Conservation (phyloP, 73 alveolate genomes). For the Paramecium caudatum region DNA sequence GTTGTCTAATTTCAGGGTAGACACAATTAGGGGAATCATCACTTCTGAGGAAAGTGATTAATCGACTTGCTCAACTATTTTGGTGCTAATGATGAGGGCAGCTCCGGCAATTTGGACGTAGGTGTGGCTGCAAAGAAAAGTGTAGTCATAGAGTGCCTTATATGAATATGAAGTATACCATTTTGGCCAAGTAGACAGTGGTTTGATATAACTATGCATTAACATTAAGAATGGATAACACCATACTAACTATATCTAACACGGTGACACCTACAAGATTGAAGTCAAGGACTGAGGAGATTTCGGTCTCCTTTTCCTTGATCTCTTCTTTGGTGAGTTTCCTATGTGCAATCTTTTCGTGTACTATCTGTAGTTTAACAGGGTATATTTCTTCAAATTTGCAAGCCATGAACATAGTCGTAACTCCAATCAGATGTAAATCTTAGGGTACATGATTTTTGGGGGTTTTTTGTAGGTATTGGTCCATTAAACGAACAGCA, state of each 20-base stretch:
- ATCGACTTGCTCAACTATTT: constrained; percentile 68
- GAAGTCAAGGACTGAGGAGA: constrained; percentile 38
- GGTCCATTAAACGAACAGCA: constrained; percentile 91
- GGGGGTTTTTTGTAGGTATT: not conserved
- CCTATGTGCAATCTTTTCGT: constrained; percentile 74
- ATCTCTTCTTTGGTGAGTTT: constrained; percentile 70
- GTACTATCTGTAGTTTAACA: constrained; percentile 61
- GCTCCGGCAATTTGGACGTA: constrained; percentile 69
- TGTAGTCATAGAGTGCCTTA: constrained; percentile 65
- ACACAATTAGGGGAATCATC: constrained; percentile 52
- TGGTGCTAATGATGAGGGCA: constrained; percentile 18
- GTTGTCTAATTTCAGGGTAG: constrained; percentile 53
- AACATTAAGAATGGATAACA: constrained; percentile 56
- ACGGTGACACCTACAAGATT: constrained; percentile 61
- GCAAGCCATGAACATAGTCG: constrained; percentile 86
- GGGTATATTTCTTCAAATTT: constrained; percentile 91
- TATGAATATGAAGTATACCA: constrained; percentile 39
- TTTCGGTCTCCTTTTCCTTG: constrained; percentile 59
- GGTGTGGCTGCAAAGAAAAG: constrained; percentile 7
- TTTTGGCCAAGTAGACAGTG: constrained; percentile 69
- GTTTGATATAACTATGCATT: constrained; percentile 54
- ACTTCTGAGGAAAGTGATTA: constrained; percentile 60
- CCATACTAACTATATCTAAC: constrained; percentile 52
- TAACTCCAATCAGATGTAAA: constrained; percentile 83
- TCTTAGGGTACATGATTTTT: constrained; percentile 74